These are phyloP conservation scores for Viola pubescens DNA, from an alignment of 441 rosid genomes.

Conservation along the genomic window DNA sequence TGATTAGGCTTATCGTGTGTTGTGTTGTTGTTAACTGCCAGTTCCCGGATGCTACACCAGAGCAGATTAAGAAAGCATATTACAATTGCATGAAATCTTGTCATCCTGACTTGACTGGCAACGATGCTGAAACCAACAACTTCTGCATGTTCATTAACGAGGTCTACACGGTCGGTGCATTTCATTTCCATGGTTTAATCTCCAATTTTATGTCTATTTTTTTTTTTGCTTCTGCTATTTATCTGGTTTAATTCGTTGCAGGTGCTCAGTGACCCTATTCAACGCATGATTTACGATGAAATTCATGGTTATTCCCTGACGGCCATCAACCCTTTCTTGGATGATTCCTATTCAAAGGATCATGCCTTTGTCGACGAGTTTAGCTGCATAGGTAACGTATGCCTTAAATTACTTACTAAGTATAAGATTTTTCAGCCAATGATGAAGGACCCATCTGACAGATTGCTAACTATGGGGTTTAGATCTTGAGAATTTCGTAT, in stretches of 20 bases:
- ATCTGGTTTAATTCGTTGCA: slow-evolving; percentile 25
- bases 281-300: slow-evolving; percentile 93
- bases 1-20: neutral
- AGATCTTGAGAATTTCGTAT: too few relatives aligned
- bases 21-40: slow-evolving; percentile 17
- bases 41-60: slow-evolving; percentile 86
- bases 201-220: neutral
- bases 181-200: slow-evolving; percentile 1
- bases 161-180: slow-evolving; percentile 57
- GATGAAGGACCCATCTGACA: too few relatives aligned
- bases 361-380: slow-evolving; percentile 88
- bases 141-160: slow-evolving; percentile 96
- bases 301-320: slow-evolving; percentile 89
- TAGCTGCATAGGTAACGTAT: slow-evolving; percentile 73
- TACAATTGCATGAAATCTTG: slow-evolving; percentile 96
- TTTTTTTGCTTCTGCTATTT: neutral
- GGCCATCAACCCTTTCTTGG: slow-evolving; percentile 77
- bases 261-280: slow-evolving; percentile 94
- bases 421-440: too few relatives aligned
- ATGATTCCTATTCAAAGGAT: slow-evolving; percentile 57
- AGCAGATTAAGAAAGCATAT: slow-evolving; percentile 85
- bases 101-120: slow-evolving; percentile 89
- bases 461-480: too few relatives aligned
- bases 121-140: slow-evolving; percentile 68
- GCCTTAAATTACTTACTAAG: too few relatives aligned